Base-by-base conservation (phyloP, 768 basidiomycete genomes). In the Russula sp. region DNA sequence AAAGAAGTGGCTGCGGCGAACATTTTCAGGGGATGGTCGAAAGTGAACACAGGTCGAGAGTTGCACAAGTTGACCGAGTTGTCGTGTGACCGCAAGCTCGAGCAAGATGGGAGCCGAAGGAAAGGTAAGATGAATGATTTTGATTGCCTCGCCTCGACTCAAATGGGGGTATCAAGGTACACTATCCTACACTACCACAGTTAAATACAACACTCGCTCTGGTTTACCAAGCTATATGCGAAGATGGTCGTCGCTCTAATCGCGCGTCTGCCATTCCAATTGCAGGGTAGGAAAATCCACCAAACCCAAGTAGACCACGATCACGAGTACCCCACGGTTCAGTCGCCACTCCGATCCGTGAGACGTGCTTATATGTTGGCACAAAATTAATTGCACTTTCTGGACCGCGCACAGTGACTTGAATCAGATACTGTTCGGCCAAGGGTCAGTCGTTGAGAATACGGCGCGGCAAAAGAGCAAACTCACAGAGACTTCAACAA, bases 1-100 rank as follows among this genome's bases (percentile, higher is more conserved):
- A 93, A 88, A 11, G 90, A 90, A 3, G 86, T 83, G 29, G 91
- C 91, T 9, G 86, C 90, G 35, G 90, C 90, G 58, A 93, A 75
- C 87, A 93, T 57, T 41, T 45, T 6, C 16, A 29, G 7, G 54
- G 14, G 45, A 29, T 16, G 32, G 20, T 14, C 18, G 35, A 29
- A 48, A 16, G 7, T 16, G 34, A 34, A n/a, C 14, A 13, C 54
- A 45, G 34, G 36, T 42, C 41, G 25, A 29, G 34, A 9, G 52
- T 46, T 54, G 51, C 42, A n/a, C 54, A 50, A 34, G 29, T 32
- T 34, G 48, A 34, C 29, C 2, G 29, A 18, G 29, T 34, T 7
- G 48, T 49, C 14, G 48, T 32, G 50, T 41, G 41, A 6, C 14
- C 16, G 41, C 7, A 18, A 36, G 35, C n/a, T 18, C 20, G 7